Conservation (phyloP, 768 basidiomycete species). For the Scleroderma bovista region DNA sequence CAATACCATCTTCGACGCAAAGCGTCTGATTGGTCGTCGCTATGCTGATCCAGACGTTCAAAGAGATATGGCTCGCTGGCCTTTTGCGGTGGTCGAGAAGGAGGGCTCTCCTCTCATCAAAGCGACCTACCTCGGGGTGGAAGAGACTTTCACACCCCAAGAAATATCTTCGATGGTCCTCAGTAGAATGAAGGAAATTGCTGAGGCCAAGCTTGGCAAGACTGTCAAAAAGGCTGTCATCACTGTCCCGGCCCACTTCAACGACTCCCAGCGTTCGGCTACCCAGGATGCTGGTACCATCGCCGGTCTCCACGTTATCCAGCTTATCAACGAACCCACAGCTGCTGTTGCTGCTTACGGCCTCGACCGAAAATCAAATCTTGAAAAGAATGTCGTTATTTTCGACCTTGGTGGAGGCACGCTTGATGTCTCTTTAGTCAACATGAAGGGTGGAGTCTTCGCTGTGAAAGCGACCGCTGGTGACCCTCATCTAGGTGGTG, state of each 20-base stretch:
- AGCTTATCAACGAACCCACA: slow-evolving; percentile 98
- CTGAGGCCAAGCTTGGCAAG: slow-evolving; percentile 89
- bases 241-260: slow-evolving; percentile 98
- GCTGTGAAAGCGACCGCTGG: slow-evolving; percentile 99
- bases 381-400: slow-evolving; percentile 74
- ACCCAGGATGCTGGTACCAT: slow-evolving; percentile 98
- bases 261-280: slow-evolving; percentile 98
- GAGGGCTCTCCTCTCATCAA: too few relatives aligned
- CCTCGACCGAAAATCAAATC: slow-evolving; percentile 86
- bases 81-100: slow-evolving; percentile 72
- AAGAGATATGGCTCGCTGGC: slow-evolving; percentile 85
- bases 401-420: slow-evolving; percentile 99
- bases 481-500: slow-evolving; percentile 95
- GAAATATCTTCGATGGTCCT: slow-evolving; percentile 86
- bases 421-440: slow-evolving; percentile 98
- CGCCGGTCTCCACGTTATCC: slow-evolving; percentile 94
- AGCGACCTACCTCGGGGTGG: too few relatives aligned
- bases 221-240: slow-evolving; percentile 90
- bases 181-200: slow-evolving; percentile 93
- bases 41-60: slow-evolving; percentile 92
- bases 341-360: slow-evolving; percentile 98
- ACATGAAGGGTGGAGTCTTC: slow-evolving; percentile 99
- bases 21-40: slow-evolving; percentile 91
- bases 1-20: slow-evolving; percentile 93
- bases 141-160: too few relatives aligned